These are phyloP conservation scores for Phylloporus sp. DNA, from an alignment of 1,284 basidiomycete genomes.

Conservation along the genomic window DNA sequence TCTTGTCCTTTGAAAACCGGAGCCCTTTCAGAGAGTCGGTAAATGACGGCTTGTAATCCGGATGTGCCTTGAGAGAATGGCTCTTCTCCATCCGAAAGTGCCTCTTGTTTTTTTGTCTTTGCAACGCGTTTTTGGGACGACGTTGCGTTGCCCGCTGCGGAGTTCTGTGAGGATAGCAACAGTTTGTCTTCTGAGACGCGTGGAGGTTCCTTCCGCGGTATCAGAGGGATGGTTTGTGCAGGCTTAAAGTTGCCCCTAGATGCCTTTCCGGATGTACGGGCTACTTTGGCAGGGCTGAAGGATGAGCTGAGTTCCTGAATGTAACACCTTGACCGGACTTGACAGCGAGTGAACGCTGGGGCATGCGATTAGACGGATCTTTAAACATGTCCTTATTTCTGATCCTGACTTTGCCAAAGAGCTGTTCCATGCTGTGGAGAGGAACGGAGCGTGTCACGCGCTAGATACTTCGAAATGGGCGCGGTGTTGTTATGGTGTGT, in stretches of 20 bases:
- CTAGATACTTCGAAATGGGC: constrained; percentile 10
- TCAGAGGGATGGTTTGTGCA: neutral
- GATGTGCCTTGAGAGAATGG: too few species aligned
- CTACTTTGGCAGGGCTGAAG: constrained; percentile 15
- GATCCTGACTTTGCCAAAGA: constrained; percentile 5
- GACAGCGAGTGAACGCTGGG: constrained; percentile 27
- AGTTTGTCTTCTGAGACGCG: constrained; percentile 26
- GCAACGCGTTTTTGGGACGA: too few species aligned
- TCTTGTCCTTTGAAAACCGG: constrained; percentile 44
- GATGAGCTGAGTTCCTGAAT: constrained; percentile 33
- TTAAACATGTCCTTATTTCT: constrained; percentile 8
- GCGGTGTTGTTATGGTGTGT: constrained; percentile 37
- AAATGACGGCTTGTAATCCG: too few species aligned
- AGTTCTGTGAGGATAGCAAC: constrained; percentile 33
- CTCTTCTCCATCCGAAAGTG: too few species aligned
- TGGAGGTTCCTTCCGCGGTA: neutral
- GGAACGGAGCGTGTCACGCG: neutral
- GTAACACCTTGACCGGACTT: constrained; percentile 34
- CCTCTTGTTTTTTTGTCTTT: too few species aligned
- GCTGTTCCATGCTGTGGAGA: constrained; percentile 27
- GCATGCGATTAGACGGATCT: constrained; percentile 31
- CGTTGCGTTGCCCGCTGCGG: too few species aligned
- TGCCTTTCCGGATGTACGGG: constrained; percentile 1
- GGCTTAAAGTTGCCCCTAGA: constrained; percentile 20
- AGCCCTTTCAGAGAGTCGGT: constrained; percentile 22